Evolutionary conservation across 306 rosid species (phyloP).

Genomic region (Trifolium subterraneum): DNA sequence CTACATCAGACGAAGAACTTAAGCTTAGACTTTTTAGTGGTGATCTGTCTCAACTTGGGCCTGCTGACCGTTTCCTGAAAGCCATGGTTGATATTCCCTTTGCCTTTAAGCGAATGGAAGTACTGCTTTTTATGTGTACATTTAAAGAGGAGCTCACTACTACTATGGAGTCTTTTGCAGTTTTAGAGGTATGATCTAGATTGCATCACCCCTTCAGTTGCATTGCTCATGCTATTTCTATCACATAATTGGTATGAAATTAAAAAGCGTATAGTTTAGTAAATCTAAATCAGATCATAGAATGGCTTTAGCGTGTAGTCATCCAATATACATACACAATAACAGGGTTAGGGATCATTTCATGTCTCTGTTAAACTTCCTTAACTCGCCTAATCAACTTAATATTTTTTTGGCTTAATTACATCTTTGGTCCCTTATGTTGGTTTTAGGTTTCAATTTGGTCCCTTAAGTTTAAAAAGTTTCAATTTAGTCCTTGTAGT

Average conservation of each 20-base stretch:
- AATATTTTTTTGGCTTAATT: too few species aligned
- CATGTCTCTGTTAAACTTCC: background rate
- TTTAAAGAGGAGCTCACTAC: slow-evolving; percentile 76
- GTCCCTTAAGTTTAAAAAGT: too few species aligned
- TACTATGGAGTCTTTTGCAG: slow-evolving; percentile 68
- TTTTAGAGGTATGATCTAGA: slow-evolving; percentile 70
- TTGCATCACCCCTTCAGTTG: slow-evolving; percentile 31
- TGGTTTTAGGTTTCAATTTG: too few species aligned
- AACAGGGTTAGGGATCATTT: background rate
- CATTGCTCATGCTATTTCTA: slow-evolving; percentile 37
- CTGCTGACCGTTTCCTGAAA: slow-evolving; percentile 91
- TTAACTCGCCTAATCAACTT: slow-evolving; percentile 11
- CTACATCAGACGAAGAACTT: slow-evolving; percentile 90
- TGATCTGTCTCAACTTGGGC: slow-evolving; percentile 77
- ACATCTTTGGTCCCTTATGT: too few species aligned
- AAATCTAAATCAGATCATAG: slow-evolving; percentile 12
- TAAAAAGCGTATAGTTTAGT: slow-evolving; percentile 8
- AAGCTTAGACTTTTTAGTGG: slow-evolving; percentile 84
- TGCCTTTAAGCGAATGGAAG: slow-evolving; percentile 86
- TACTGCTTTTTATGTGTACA: slow-evolving; percentile 74
- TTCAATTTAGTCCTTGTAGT: too few species aligned
- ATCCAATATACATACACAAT: background rate
- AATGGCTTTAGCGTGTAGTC: background rate
- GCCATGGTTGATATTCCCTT: slow-evolving; percentile 76
- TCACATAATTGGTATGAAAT: slow-evolving; percentile 4